Base-by-base conservation (phyloP, 495 filamentous ascomycete species). In the Cercophora newfieldiana region DNA sequence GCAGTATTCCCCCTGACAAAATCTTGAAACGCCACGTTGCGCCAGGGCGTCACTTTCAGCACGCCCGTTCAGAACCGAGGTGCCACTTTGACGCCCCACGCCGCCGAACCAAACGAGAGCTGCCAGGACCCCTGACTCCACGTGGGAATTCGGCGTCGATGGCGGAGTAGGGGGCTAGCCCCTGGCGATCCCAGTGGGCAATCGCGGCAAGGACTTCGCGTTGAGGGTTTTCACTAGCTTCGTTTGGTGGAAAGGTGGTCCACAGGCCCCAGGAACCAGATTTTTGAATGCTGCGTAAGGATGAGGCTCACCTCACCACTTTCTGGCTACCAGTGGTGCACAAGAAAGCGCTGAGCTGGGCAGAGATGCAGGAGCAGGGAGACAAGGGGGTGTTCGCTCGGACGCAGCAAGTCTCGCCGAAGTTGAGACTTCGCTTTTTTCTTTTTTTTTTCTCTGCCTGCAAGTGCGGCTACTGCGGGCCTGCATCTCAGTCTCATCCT, bases 321-420 rank as follows among this genome's bases (percentile, higher is more conserved):
- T 26, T 53, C 25, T 53, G 8, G 19, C 7, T 53, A 19, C 25
- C 25, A 26, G 33, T 14, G n/a, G n/a, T n/a, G n/a, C n/a, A n/a
- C n/a, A n/a, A n/a, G n/a, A n/a, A n/a, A n/a, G n/a, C n/a, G n/a
- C 19, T 30, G 21, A 37, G 33, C 57, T 47, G 57, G 30, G 56
- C 56, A 33, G 18, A 21, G 57, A 60, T 60, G 57, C 57, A 60
- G 57, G 57, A 60, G 57, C 57, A 60, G 57, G 57, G 57, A 33
- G 29, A 7, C 50, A 26, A 53, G 37, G 37, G 37, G 37, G 37
- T 44, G 37, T 44, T 44, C 4, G 37, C 37, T 44, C 37, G 37
- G 37, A 44, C 37, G 37, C 37, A 59, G 16, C 5, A 31, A 29
- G 19, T 37, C 26, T 30, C 3, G 57, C 57, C 29, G 29, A 47